A percentile compares a stretch with the other conserved stretches of the same genome.
These are phyloP conservation scores for Paramecium sexaurelia DNA, from an alignment of 73 alveolate species.

Conservation along the genomic window DNA sequence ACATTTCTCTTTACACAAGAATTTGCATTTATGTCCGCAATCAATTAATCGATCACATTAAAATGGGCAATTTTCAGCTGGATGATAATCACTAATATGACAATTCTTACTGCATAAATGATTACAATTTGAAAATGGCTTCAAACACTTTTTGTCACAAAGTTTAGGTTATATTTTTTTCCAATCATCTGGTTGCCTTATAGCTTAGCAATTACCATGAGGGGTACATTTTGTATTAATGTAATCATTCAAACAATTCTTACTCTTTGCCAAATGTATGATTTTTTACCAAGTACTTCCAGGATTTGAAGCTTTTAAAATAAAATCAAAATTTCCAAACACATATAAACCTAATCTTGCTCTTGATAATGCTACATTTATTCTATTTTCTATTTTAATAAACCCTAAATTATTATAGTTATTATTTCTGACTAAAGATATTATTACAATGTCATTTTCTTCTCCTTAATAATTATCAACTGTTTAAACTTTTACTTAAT, in stretches of 20 bases:
- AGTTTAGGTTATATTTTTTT: neutral
- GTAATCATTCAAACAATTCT: slow-evolving; percentile 37
- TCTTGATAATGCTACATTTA: slow-evolving; percentile 91
- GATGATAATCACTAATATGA: slow-evolving; percentile 15
- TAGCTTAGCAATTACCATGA: neutral
- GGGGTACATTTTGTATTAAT: neutral
- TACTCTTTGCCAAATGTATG: slow-evolving; percentile 51
- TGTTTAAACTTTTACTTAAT: slow-evolving; percentile 74
- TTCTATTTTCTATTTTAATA: slow-evolving; percentile 82
- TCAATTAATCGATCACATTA: slow-evolving; percentile 52
- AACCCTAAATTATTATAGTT: slow-evolving; percentile 77
- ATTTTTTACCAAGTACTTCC: slow-evolving; percentile 62
- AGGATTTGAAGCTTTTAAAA: slow-evolving; percentile 55
- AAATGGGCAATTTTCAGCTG: neutral
- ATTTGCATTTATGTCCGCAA: slow-evolving; percentile 67
- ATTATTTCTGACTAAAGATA: slow-evolving; percentile 86
- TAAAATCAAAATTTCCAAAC: slow-evolving; percentile 88
- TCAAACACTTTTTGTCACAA: slow-evolving; percentile 57
- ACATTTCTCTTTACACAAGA: neutral
- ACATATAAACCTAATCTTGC: slow-evolving; percentile 87
- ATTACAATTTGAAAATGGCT: neutral
- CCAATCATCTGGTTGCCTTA: slow-evolving; percentile 27
- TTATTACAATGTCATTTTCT: slow-evolving; percentile 87
- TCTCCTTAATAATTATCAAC: slow-evolving; percentile 95
- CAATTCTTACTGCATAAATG: slow-evolving; percentile 65